phyloP scores from a whole-genome alignment of 1,284 basidiomycete genomes.

The Schizopora paradoxa region DNA sequence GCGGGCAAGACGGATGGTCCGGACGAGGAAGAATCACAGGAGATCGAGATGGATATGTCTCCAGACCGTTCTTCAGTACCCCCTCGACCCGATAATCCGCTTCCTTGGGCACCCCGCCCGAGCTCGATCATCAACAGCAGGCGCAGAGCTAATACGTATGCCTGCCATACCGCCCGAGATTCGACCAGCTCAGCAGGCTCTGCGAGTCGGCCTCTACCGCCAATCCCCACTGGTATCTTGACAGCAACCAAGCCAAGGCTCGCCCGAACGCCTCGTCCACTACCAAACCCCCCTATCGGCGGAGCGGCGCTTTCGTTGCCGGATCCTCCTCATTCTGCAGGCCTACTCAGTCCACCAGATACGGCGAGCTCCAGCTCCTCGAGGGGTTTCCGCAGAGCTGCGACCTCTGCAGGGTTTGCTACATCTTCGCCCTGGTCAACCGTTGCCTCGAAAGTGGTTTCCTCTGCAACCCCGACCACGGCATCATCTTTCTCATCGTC shows the following conservation, averaged over 20 bases:
- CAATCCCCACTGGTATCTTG: background rate
- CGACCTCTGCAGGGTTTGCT: background rate
- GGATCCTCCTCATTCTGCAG: too few species aligned
- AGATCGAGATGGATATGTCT: background rate
- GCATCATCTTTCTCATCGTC: background rate
- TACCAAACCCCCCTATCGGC: too few species aligned
- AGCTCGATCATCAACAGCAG: slow-evolving; percentile 7
- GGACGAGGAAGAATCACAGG: background rate
- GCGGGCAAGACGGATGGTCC: background rate
- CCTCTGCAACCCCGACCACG: background rate
- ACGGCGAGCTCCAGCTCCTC: too few species aligned
- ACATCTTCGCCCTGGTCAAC: background rate
- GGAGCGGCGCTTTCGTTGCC: too few species aligned
- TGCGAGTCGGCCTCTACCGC: slow-evolving; percentile 1
- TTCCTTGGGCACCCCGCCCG: slow-evolving; percentile 12
- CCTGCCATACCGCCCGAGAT: background rate
- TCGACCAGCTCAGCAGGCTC: too few species aligned
- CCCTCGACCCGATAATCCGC: slow-evolving; percentile 5
- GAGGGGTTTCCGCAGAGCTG: background rate
- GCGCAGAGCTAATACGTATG: slow-evolving; percentile 1
- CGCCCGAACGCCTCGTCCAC: too few species aligned
- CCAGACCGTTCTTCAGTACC: background rate
- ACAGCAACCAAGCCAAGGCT: too few species aligned
- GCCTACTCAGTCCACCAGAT: too few species aligned
- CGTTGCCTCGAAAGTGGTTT: background rate